phyloP scores from a whole-genome alignment of 2,329 filamentous ascomycete genomes.

The Calonectria ilicicola region DNA sequence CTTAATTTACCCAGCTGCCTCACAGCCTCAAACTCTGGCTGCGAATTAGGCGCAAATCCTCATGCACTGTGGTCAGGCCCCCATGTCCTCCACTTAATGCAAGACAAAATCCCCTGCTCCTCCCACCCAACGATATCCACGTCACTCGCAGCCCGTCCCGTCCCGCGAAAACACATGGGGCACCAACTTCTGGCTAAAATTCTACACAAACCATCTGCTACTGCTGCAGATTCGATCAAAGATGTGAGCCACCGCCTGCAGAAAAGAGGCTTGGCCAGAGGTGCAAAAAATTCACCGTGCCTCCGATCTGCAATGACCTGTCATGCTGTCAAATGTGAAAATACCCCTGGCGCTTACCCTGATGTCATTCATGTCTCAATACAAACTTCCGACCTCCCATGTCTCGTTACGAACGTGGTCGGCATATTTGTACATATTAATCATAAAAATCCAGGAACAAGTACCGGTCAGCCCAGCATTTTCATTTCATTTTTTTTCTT shows the following conservation, averaged over 20 bases:
- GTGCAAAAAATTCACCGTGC: not conserved
- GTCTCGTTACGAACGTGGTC: not conserved
- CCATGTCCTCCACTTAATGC: constrained; percentile 29
- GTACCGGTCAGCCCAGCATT: not conserved
- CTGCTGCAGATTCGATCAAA: not conserved
- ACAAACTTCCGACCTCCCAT: not conserved
- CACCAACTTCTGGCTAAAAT: not conserved
- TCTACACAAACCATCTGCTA: not conserved
- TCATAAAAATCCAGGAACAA: not conserved
- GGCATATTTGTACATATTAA: not conserved
- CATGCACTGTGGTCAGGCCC: constrained; percentile 23
- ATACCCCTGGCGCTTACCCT: not conserved
- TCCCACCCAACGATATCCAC: constrained; percentile 13
- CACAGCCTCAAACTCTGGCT: constrained; percentile 14
- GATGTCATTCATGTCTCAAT: not conserved
- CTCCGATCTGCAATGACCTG: not conserved
- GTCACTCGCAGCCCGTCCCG: constrained; percentile 13
- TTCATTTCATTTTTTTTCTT: no score
- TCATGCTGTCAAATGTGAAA: not conserved
- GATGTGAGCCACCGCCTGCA: not conserved
- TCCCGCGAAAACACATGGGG: constrained; percentile 8
- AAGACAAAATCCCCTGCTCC: constrained; percentile 18
- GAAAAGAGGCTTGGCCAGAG: not conserved
- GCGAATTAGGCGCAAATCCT: constrained; percentile 22
- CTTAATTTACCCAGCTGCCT: not conserved